These are phyloP conservation scores for Lachnellula arida DNA, from an alignment of 2,329 filamentous ascomycete species.

Conservation along the genomic window DNA sequence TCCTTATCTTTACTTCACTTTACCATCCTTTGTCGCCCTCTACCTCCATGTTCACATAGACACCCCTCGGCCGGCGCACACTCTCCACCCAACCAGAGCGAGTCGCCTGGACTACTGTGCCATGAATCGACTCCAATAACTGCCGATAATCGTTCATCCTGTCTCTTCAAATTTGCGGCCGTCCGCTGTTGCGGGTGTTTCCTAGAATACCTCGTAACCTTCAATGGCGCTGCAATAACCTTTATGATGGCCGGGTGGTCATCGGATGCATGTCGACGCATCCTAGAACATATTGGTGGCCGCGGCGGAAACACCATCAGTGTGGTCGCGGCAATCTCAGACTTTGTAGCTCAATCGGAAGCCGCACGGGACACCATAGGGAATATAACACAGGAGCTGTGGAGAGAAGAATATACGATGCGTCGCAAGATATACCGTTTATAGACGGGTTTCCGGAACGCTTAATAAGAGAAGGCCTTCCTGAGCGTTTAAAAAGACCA, in stretches of 20 bases:
- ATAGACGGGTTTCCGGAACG: slow-evolving; percentile 9
- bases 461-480: slow-evolving; percentile 9
- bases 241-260: slow-evolving; percentile 39
- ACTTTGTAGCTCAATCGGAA: background rate
- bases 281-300: slow-evolving; percentile 26
- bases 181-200: slow-evolving; percentile 41
- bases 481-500: slow-evolving; percentile 6
- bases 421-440: slow-evolving; percentile 8
- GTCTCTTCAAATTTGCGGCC: slow-evolving; percentile 37
- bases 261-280: slow-evolving; percentile 18
- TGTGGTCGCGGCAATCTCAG: background rate
- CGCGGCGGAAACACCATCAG: slow-evolving; percentile 17
- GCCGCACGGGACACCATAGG: background rate
- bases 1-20: background rate
- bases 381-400: slow-evolving; percentile 6
- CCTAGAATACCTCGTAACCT: slow-evolving; percentile 38
- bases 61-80: background rate
- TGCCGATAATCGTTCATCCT: slow-evolving; percentile 37
- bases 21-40: slow-evolving; percentile 3
- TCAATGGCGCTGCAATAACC: slow-evolving; percentile 39
- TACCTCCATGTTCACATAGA: slow-evolving; percentile 14
- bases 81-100: slow-evolving; percentile 7
- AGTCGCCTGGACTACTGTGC: slow-evolving; percentile 28
- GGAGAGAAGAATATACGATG: background rate
- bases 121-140: slow-evolving; percentile 29